Base-by-base conservation (phyloP, 176 grass and related monocot species). In the Phyllostachys edulis region DNA sequence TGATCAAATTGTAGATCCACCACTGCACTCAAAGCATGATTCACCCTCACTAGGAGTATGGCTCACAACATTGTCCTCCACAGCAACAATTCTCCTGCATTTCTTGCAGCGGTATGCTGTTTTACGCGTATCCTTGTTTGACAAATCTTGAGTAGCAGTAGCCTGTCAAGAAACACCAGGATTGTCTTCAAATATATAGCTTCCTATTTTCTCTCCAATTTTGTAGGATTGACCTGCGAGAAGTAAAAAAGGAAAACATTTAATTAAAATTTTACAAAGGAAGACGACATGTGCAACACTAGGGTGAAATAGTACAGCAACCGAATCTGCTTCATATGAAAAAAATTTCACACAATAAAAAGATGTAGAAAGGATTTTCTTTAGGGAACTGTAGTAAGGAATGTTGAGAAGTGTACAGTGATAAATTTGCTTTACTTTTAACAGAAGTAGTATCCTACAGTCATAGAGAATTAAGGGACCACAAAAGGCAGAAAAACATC, bases 21-120 rank as follows among this genome's bases (percentile, higher is more conserved):
- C n/a, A n/a, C n/a, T n/a, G n/a, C 91, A 95, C 23, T 89, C 64
- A 78, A 98, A 98, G 83, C 91, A 87, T n/a, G 92, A 80, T 46
- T 46, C 44, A 66, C 87, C 89, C 56, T 93, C 29, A 29, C 29
- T 1, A 29, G 29, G 29, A 29, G 29, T 29, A 29, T 29, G 29
- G 29, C 29, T 95, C 92, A 27, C 92, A 73, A 98, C 87, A 77
- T 98, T 95, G 37, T 88, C 91, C 79, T 94, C 64, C 80, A 86
- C 79, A 55, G 92, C 89, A 47, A 95, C 5, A 67, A 95, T 71
- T 40, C 95, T 94, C 82, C 95, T 87, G 89, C 95, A 98, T 81
- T 95, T 56, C 85, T 80, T 95, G 82, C 95, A 98, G 52, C 92
- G 74, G 77, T 98, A 98, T 84, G 87, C 91, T 70, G 84, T 84